phyloP scores from a whole-genome alignment of 345 rosid genomes.

The Brassica nigra region DNA sequence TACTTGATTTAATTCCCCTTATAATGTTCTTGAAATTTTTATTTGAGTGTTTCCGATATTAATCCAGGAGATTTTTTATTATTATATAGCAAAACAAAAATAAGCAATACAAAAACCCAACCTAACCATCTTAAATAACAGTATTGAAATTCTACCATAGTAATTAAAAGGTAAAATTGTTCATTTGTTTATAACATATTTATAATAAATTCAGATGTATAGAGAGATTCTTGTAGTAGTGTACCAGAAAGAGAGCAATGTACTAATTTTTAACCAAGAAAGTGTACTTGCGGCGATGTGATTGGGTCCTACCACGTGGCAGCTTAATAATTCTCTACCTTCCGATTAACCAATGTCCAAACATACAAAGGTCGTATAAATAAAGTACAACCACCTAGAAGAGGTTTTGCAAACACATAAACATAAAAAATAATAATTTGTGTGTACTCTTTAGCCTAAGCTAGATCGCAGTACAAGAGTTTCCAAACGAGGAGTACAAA shows the following conservation, averaged over 20 bases:
- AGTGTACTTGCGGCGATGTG: conserved; percentile 22
- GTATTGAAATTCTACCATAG: neutral
- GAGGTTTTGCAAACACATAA: neutral
- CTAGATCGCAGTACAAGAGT: conserved; percentile 23
- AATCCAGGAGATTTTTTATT: no score
- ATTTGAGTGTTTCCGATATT: neutral
- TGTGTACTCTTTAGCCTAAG: neutral
- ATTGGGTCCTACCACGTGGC: conserved; percentile 40
- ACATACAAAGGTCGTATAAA: conserved; percentile 11
- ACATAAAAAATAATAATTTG: neutral
- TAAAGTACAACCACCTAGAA: neutral
- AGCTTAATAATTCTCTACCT: conserved; percentile 25
- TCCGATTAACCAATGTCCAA: neutral
- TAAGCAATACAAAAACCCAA: neutral
- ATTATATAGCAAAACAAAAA: neutral
- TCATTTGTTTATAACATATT: neutral
- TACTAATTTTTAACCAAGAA: conserved; percentile 14
- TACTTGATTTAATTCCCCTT: conserved; percentile 5
- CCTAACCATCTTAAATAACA: neutral
- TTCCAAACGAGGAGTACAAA: conserved; percentile 30
- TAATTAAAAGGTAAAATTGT: neutral
- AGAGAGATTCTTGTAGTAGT: neutral
- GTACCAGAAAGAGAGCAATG: conserved; percentile 21
- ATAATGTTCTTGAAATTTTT: neutral
- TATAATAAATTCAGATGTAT: neutral